Evolutionary conservation across 148 eudicot genomes (phyloP).

Genomic region (Heliosperma pusillum): DNA sequence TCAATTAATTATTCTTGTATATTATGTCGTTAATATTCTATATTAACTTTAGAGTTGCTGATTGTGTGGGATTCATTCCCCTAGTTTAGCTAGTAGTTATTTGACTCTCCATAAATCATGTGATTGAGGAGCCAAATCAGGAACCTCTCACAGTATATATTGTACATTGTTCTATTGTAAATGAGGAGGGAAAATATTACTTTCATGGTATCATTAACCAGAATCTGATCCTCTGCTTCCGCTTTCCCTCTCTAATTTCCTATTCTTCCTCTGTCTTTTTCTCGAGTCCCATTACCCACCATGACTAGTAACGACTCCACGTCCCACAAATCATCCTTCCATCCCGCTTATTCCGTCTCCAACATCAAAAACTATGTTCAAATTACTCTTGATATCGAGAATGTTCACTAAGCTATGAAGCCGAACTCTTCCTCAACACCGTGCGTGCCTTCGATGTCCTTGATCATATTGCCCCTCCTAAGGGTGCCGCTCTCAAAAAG

Average conservation of each 20-base stretch:
- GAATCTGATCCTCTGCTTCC: background rate
- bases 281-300: background rate
- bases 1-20: background rate
- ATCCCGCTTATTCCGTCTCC: background rate
- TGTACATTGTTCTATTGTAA: background rate
- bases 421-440: background rate
- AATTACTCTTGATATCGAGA: background rate
- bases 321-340: background rate
- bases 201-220: constrained; percentile 7
- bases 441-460: background rate
- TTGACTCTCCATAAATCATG: background rate
- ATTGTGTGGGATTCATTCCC: constrained; percentile 3
- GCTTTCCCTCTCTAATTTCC: background rate
- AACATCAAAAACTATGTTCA: background rate
- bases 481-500: background rate
- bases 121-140: background rate
- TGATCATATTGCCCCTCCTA: background rate
- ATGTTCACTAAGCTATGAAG: background rate
- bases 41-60: background rate
- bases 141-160: background rate
- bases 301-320: background rate
- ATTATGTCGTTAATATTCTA: background rate
- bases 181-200: background rate
- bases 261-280: background rate
- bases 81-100: too few species aligned